Evolutionary conservation across 2,329 filamentous ascomycete genomes (phyloP).

Genomic region (Gaeumannomyces sp.): DNA sequence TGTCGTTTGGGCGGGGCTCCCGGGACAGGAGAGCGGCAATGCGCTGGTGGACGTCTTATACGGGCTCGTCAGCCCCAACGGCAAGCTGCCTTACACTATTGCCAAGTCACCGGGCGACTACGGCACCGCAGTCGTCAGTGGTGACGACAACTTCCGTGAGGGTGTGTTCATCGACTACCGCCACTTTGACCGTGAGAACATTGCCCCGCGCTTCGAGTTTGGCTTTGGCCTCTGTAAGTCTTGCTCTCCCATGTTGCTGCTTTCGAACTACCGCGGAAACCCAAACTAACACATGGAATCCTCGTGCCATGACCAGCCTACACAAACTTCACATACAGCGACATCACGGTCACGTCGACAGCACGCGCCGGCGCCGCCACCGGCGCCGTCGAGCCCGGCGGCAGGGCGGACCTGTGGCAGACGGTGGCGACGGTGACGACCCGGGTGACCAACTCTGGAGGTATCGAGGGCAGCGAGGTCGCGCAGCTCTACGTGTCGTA

Average conservation of each 20-base stretch:
- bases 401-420: conserved; percentile 39
- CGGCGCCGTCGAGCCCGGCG: conserved; percentile 35
- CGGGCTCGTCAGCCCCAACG: conserved; percentile 42
- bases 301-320: conserved; percentile 42
- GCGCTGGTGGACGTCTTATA: conserved; percentile 69
- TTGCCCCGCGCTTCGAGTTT: conserved; percentile 57
- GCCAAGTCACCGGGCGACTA: conserved; percentile 41
- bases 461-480: conserved; percentile 56
- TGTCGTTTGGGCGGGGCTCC: conserved; percentile 69
- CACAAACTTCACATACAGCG: conserved; percentile 58
- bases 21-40: conserved; percentile 70
- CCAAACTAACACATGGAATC: neutral
- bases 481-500: conserved; percentile 53
- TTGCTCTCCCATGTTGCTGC: neutral
- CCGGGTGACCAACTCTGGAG: conserved; percentile 60
- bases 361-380: conserved; percentile 33
- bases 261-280: neutral
- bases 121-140: conserved; percentile 26
- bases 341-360: conserved; percentile 35
- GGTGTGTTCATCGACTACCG: conserved; percentile 60
- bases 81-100: conserved; percentile 46
- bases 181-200: conserved; percentile 50
- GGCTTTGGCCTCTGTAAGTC: conserved; percentile 53
- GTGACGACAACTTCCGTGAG: conserved; percentile 50
- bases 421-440: conserved; percentile 45